Evolutionary conservation across 139 green algal species (phyloP).

Genomic region (Yamagishiella unicocca): DNA sequence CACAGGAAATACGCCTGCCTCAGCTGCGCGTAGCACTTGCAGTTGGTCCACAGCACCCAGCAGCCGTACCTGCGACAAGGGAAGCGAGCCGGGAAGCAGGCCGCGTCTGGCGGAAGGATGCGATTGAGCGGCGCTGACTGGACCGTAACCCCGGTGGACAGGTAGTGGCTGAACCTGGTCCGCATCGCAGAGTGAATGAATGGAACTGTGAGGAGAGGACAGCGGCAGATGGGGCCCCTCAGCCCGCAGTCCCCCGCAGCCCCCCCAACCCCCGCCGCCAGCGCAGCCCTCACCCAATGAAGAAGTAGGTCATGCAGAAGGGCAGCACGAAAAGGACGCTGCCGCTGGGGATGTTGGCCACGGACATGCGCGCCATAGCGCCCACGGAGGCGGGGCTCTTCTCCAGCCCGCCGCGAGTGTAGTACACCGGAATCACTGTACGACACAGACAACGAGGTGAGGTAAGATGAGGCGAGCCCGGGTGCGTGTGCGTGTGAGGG

Average conservation of each 20-base stretch:
- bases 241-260: background rate
- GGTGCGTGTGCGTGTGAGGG: too few species aligned
- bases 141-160: too few species aligned
- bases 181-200: too few species aligned
- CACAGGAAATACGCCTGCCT: slow-evolving; percentile 8
- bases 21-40: slow-evolving; percentile 28
- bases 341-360: background rate
- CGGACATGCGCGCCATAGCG: background rate
- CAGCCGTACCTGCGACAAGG: slow-evolving; percentile 40
- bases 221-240: too few species aligned
- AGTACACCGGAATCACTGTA: slow-evolving; percentile 37
- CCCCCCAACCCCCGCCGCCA: background rate
- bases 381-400: background rate
- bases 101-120: too few species aligned
- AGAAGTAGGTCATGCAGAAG: slow-evolving; percentile 27
- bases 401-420: background rate
- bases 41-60: slow-evolving; percentile 29
- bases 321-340: background rate
- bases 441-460: too few species aligned
- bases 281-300: background rate
- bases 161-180: too few species aligned
- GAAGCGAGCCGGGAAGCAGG: too few species aligned
- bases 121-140: too few species aligned
- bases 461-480: too few species aligned
- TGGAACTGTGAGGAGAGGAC: too few species aligned